These are phyloP conservation scores for Spathaspora sp. DNA, from an alignment of 805 yeast species.

Conservation along the genomic window DNA sequence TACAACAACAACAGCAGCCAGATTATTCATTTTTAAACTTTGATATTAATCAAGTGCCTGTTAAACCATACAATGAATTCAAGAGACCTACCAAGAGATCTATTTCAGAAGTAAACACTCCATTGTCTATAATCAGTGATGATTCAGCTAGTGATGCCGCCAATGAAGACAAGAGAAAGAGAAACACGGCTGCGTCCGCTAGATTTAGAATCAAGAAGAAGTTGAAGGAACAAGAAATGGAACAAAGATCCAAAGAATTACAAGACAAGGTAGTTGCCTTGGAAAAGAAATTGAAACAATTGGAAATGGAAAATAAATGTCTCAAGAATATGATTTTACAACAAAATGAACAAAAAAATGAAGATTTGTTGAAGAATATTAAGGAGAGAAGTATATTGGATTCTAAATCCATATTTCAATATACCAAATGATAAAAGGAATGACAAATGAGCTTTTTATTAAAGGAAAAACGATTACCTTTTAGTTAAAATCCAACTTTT, in stretches of 20 bases:
- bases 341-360: constrained; percentile 58
- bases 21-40: constrained; percentile 2
- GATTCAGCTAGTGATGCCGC: constrained; percentile 15
- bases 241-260: constrained; percentile 67
- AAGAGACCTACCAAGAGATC: background rate
- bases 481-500: constrained; percentile 19
- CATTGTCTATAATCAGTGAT: background rate
- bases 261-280: constrained; percentile 61
- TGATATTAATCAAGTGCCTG: background rate
- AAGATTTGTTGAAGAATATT: constrained; percentile 50
- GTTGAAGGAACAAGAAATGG: constrained; percentile 88
- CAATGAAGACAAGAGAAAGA: constrained; percentile 70
- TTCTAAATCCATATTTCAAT: constrained; percentile 27
- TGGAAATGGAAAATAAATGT: constrained; percentile 91
- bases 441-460: background rate
- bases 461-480: background rate
- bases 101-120: background rate
- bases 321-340: constrained; percentile 80
- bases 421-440: constrained; percentile 20
- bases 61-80: background rate
- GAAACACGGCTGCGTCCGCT: constrained; percentile 94
- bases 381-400: constrained; percentile 44
- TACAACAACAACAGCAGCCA: background rate
- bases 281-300: constrained; percentile 72
- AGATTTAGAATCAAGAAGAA: constrained; percentile 91